Percentiles rank a stretch among this genome's conserved stretches.
Evolutionary conservation across 2,329 filamentous ascomycete genomes (phyloP).

Genomic region (Trichothecium roseum): DNA sequence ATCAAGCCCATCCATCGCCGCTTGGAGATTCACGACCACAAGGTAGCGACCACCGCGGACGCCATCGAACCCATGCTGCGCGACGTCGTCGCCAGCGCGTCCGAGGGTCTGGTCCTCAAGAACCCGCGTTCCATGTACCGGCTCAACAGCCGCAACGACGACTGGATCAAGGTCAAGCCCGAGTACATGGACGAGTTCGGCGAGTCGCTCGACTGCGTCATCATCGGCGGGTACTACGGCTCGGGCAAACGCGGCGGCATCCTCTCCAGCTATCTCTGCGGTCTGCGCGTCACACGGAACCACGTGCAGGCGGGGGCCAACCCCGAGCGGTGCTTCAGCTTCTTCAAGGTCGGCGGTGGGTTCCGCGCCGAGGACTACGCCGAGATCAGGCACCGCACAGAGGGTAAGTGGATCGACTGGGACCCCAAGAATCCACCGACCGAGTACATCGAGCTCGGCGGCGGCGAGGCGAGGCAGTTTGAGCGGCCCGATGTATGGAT

Average conservation of each 20-base stretch:
- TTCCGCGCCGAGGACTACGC: constrained; percentile 79
- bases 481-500: constrained; percentile 93
- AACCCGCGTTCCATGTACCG: constrained; percentile 81
- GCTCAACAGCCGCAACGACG: constrained; percentile 81
- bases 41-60: constrained; percentile 52
- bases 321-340: constrained; percentile 76
- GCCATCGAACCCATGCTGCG: constrained; percentile 73
- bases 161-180: constrained; percentile 98
- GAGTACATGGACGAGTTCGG: constrained; percentile 98
- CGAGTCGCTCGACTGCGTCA: constrained; percentile 79
- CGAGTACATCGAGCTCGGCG: constrained; percentile 71
- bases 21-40: constrained; percentile 72
- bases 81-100: constrained; percentile 74
- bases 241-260: constrained; percentile 74
- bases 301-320: constrained; percentile 48
- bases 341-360: constrained; percentile 96
- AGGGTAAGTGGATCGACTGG: constrained; percentile 89
- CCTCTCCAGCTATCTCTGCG: constrained; percentile 84
- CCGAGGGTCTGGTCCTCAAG: constrained; percentile 87
- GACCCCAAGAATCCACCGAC: constrained; percentile 65
- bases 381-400: constrained; percentile 69
- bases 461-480: constrained; percentile 56
- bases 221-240: constrained; percentile 90
- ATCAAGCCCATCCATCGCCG: constrained; percentile 62
- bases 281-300: constrained; percentile 63